A percentile compares a stretch with the other conserved stretches of the same genome.
phyloP scores from a whole-genome alignment of 768 basidiomycete genomes.

The Russula virescens region DNA sequence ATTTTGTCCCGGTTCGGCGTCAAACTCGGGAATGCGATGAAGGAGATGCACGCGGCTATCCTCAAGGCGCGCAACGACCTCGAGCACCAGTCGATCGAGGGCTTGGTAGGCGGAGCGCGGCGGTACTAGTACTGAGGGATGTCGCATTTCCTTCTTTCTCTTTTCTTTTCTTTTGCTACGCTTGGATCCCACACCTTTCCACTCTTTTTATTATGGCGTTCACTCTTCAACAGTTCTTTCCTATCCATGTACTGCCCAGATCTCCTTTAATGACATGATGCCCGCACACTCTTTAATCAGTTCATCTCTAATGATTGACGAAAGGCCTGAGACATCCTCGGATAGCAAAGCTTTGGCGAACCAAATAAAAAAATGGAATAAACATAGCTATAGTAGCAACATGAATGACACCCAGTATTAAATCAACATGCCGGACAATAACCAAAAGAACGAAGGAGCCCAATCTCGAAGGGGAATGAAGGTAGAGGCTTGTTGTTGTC shows the following conservation, averaged over 20 bases:
- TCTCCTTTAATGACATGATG: constrained; percentile 21
- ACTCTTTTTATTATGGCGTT: neutral
- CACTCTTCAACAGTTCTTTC: neutral
- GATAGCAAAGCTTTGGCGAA: neutral
- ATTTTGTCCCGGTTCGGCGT: constrained; percentile 87
- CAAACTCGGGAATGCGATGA: constrained; percentile 93
- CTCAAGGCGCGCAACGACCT: constrained; percentile 92
- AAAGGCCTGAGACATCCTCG: neutral
- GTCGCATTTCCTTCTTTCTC: neutral
- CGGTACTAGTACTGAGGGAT: constrained; percentile 38
- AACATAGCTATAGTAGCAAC: neutral
- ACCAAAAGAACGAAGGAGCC: neutral
- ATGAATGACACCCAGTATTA: neutral
- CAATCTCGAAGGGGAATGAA: too few relatives aligned
- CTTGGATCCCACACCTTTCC: neutral
- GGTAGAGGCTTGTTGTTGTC: too few relatives aligned
- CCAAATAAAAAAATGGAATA: neutral
- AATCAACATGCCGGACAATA: neutral
- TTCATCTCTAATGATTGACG: neutral
- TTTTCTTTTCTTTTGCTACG: neutral
- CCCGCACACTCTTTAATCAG: neutral
- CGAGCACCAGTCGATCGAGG: constrained; percentile 95
- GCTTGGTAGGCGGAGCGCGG: constrained; percentile 53
- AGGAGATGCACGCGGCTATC: constrained; percentile 93
- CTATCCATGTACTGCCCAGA: constrained; percentile 22